phyloP scores from a whole-genome alignment of 2,329 filamentous ascomycete genomes.

The Cadophora malorum region DNA sequence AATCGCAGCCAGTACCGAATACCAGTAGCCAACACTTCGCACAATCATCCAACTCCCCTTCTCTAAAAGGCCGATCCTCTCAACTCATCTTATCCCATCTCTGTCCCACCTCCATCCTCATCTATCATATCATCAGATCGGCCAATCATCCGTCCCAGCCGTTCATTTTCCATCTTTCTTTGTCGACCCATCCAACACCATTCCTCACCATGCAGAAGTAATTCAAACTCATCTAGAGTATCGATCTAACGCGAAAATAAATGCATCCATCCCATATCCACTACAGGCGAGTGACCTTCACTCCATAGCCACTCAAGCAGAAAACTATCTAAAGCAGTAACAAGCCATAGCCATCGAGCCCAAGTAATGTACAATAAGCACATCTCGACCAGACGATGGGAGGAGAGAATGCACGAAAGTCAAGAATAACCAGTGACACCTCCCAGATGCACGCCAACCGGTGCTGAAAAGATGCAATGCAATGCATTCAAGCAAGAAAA shows the following conservation, averaged over 20 bases:
- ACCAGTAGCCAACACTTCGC: not conserved
- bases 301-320: not conserved
- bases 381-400: not conserved
- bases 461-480: not conserved
- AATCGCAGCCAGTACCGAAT: not conserved
- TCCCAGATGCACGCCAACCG: conserved; percentile 23
- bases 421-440: no score
- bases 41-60: conserved; percentile 1
- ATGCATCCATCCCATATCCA: not conserved
- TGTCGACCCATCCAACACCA: not conserved
- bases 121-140: conserved; percentile 22
- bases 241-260: not conserved
- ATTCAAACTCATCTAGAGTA: conserved; percentile 11
- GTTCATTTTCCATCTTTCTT: not conserved
- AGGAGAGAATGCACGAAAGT: no score
- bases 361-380: conserved; percentile 17
- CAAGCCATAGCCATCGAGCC: not conserved
- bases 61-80: not conserved
- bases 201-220: conserved; percentile 1
- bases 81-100: not conserved
- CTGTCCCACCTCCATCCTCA: not conserved
- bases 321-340: not conserved
- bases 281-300: not conserved
- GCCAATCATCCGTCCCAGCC: not conserved
- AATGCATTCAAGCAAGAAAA: conserved; percentile 12